These are phyloP conservation scores for Turritis glabra DNA, from an alignment of 345 rosid genomes.

Conservation along the genomic window DNA sequence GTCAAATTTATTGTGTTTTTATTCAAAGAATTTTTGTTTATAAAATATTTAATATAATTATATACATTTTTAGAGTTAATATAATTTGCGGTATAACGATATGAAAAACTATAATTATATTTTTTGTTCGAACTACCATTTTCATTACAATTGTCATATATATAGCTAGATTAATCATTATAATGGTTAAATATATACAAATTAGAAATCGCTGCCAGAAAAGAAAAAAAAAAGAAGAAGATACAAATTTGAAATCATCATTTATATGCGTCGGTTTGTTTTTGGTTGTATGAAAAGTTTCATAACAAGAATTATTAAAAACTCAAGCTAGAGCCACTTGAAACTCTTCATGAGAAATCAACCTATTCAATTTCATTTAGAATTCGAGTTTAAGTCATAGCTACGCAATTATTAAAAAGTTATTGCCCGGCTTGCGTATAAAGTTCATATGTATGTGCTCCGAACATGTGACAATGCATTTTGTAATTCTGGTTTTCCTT, in stretches of 20 bases:
- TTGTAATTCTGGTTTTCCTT: background rate
- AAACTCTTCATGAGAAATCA: background rate
- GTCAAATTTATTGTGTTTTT: too few relatives aligned
- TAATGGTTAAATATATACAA: too few relatives aligned
- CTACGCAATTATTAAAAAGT: background rate
- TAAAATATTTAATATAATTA: too few relatives aligned
- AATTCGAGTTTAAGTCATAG: background rate
- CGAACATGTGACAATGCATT: background rate
- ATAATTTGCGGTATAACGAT: too few relatives aligned
- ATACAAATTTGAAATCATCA: background rate
- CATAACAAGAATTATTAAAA: background rate
- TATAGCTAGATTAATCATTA: too few relatives aligned
- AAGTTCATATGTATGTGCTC: conserved; percentile 7
- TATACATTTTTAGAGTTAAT: too few relatives aligned
- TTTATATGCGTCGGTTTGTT: background rate
- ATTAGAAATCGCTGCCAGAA: too few relatives aligned
- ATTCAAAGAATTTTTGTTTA: too few relatives aligned
- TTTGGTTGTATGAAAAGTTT: background rate
- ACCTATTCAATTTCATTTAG: background rate
- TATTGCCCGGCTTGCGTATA: background rate
- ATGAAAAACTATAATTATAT: too few relatives aligned
- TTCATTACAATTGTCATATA: too few relatives aligned
- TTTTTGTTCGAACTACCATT: too few relatives aligned
- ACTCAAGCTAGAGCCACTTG: background rate
- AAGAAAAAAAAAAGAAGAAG: too few relatives aligned